Evolutionary conservation across 495 filamentous ascomycete genomes (phyloP).

Genomic region (Echria macrotheca): DNA sequence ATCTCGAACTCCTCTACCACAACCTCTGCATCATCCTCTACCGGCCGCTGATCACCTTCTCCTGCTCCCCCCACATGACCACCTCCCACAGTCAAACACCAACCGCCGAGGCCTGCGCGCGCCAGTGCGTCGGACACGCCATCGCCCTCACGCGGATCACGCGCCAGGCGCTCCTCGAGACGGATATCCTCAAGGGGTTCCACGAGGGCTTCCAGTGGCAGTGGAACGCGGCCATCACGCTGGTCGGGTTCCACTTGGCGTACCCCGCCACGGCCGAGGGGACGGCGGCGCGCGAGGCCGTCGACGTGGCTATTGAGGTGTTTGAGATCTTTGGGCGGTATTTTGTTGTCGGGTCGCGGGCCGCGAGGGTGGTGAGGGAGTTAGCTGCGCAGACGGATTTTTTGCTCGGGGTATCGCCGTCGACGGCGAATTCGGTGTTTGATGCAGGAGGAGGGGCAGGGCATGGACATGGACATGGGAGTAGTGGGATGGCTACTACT

Average conservation of each 20-base stretch:
- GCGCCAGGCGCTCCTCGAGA: conserved; percentile 42
- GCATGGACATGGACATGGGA: too few relatives aligned
- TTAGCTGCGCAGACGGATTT: conserved; percentile 16
- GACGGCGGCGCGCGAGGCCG: conserved; percentile 28
- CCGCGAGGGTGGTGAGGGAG: conserved; percentile 34
- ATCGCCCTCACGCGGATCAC: conserved; percentile 46
- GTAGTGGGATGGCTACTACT: too few relatives aligned
- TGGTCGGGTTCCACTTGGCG: conserved; percentile 45
- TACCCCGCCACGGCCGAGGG: conserved; percentile 30
- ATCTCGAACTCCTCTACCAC: conserved; percentile 49
- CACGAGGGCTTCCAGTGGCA: conserved; percentile 48
- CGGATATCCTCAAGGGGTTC: conserved; percentile 43
- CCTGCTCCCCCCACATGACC: not conserved
- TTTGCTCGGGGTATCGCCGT: not conserved
- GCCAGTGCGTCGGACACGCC: conserved; percentile 41
- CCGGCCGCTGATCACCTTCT: conserved; percentile 44
- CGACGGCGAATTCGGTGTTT: too few relatives aligned
- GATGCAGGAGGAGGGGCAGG: not conserved
- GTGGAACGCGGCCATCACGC: conserved; percentile 47
- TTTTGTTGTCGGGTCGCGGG: conserved; percentile 39
- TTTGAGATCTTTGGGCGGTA: conserved; percentile 44
- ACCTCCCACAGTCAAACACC: too few relatives aligned
- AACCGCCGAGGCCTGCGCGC: conserved; percentile 16
- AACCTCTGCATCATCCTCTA: conserved; percentile 38
- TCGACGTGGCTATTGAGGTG: conserved; percentile 35